Conservation (phyloP, 805 yeast genomes). For the Nematodospora valgi region DNA sequence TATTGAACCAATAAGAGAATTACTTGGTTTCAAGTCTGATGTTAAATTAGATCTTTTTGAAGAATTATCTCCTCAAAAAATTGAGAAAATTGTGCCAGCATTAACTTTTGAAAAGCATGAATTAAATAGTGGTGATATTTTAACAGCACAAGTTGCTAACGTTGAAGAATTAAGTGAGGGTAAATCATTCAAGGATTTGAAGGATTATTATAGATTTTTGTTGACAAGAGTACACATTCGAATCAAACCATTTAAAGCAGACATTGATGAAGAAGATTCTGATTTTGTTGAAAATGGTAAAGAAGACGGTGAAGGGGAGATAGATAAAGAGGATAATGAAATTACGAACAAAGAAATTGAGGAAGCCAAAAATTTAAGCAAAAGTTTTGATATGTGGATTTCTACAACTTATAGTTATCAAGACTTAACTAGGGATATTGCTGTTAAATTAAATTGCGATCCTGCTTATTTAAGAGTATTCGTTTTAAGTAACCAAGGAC, state of each 20-base stretch:
- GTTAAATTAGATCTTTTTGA: slow-evolving; percentile 46
- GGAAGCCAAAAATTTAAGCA: slow-evolving; percentile 17
- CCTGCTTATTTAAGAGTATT: slow-evolving; percentile 65
- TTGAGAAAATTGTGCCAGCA: slow-evolving; percentile 41
- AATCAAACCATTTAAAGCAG: slow-evolving; percentile 45
- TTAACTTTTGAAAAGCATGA: slow-evolving; percentile 54
- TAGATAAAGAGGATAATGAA: slow-evolving; percentile 13
- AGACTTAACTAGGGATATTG: slow-evolving; percentile 61
- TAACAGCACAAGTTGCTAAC: slow-evolving; percentile 33
- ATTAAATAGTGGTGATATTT: slow-evolving; percentile 65
- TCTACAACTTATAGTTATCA: slow-evolving; percentile 56
- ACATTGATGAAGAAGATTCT: slow-evolving; percentile 47
- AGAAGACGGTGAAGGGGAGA: slow-evolving; percentile 5
- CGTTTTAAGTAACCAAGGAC: slow-evolving; percentile 56
- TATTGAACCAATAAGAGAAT: slow-evolving; percentile 34
- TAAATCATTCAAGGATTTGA: slow-evolving; percentile 23
- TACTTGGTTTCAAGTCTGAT: slow-evolving; percentile 37
- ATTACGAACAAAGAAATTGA: slow-evolving; percentile 14
- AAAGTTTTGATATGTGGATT: slow-evolving; percentile 62
- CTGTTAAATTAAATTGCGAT: slow-evolving; percentile 43
- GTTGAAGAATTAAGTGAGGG: slow-evolving; percentile 17
- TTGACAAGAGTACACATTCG: slow-evolving; percentile 58
- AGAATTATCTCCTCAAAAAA: slow-evolving; percentile 55
- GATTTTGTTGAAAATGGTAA: slow-evolving; percentile 32
- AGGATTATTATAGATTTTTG: slow-evolving; percentile 52